Base-by-base conservation (phyloP, 2,329 filamentous ascomycete species). In the Colletotrichum salicis region DNA sequence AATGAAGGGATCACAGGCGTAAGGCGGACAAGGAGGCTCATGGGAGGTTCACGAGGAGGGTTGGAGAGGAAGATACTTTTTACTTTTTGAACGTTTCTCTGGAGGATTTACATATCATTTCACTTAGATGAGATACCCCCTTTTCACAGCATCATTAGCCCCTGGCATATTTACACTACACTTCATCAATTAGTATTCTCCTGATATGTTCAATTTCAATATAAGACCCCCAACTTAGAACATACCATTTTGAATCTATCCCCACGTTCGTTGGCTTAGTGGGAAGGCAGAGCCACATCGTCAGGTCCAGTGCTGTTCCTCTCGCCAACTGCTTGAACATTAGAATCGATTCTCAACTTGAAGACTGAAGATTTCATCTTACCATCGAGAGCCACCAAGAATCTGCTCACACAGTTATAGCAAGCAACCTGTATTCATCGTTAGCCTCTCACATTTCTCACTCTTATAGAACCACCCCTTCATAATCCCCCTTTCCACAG, bases 371-470 rank as follows among this genome's bases (percentile, higher is more conserved):
- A 35, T 52, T 58, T 66, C 54, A 59, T 83, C 88, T 81, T 82
- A 91, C 90, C 93, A 83, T 97, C 92, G 67, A 97, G 81, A 15
- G 94, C 94, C 24, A 97, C 94, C 75, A 97, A 81, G 76, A 97
- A 95, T 35, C 94, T 88, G 80, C 92, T 95, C 19, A 97, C 94
- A 78, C 93, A 95, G 79, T 97, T 97, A 80, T 97, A 97, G 66
- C 89, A 90, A 13, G 93, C 93, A 75, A 89, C 80, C 86, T 88
- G 60, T 27, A 59, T 33, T 10, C 58, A 67, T 78, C 4, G 10
- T 64, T 71, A 80, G 75, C 58, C 29, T 27, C 45, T 22, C 58
- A 48, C 37, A 12, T n/a, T 13, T 52, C 48, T 19, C 35, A 6
- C 27, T 37, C 37, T 45, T 7, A 19, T 52, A 27, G 27, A 2